Base-by-base conservation (phyloP, 139 green algal species). In the Dunaliella sp. region DNA sequence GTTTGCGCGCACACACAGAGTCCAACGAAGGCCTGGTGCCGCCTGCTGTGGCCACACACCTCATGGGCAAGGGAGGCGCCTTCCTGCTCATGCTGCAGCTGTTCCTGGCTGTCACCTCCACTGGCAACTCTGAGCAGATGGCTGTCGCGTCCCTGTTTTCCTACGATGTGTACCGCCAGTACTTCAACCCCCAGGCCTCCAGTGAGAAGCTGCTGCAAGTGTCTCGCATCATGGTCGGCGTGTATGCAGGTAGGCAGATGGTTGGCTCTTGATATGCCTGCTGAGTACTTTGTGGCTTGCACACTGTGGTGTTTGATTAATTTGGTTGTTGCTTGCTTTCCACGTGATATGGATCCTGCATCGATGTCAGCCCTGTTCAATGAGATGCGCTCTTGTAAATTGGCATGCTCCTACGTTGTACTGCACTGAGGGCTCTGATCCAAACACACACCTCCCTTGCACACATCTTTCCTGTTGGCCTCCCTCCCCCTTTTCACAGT, bases 41-140 rank as follows among this genome's bases (percentile, higher is more conserved):
- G 2, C 95, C 96, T 24, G 96, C 96, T 12, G 87, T 93, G 0
- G 96, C 96, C 1, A 86, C 91, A 1, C 93, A 94, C 88, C 88
- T 98, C 31, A 90, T 98, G 87, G 96, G 96, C 86, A 93, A 95
- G 74, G 88, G 92, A 78, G 96, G 96, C 32, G 96, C 92, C 36
- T 93, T 95, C 79, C 87, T 97, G 48, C 92, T 98, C 30, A 74
- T 95, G 2, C 86, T 98, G 65, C 94, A 95, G 91, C 88, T 97
- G 22, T 97, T 97, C 90, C 88, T 91, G 86, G 85, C 96, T 82
- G 95, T 99, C 30, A 98, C 95, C 28, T 94, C 94, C 72, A 94
- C 96, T 32, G 96, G 93, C 35, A 96, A 91, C 76, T 93, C 96
- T 12, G 96, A 98, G 94, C 93, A 98, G 80, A 97, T 98, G 82